Evolutionary conservation across 1,139 yeast genomes (phyloP).

Genomic region (Geotrichum restrictum): DNA sequence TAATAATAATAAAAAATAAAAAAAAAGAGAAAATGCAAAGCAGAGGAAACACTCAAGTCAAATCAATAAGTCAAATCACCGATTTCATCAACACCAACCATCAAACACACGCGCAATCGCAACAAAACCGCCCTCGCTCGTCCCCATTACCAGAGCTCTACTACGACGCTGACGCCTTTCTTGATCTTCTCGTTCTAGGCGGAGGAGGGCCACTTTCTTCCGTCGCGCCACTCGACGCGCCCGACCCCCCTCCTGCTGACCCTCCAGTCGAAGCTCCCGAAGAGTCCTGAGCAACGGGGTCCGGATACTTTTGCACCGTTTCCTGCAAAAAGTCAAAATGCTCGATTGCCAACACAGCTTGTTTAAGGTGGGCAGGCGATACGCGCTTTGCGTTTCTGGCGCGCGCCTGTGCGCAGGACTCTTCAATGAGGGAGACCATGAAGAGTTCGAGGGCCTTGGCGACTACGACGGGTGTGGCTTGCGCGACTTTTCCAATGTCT

Average conservation of each 20-base stretch:
- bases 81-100: no score
- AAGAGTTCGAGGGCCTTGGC: conserved; percentile 92
- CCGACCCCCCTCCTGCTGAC: not conserved
- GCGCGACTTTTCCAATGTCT: conserved; percentile 97
- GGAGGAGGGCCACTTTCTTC: no score
- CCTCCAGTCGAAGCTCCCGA: not conserved
- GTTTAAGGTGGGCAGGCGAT: conserved; percentile 74
- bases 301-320: conserved; percentile 57
- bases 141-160: no score
- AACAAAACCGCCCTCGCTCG: no score
- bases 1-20: not conserved
- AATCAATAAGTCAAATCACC: no score
- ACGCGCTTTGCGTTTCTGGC: conserved; percentile 75
- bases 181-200: not conserved
- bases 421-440: conserved; percentile 84
- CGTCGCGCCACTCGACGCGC: not conserved
- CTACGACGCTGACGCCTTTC: not conserved
- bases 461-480: conserved; percentile 94
- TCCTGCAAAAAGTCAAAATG: conserved; percentile 88
- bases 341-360: conserved; percentile 81
- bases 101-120: no score
- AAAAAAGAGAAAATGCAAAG: not conserved
- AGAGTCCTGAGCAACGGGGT: conserved; percentile 31
- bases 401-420: conserved; percentile 74
- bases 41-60: not conserved